Evolutionary conservation across 352 stramenopile species (phyloP).

Genomic region (Phytophthora uliginosa): DNA sequence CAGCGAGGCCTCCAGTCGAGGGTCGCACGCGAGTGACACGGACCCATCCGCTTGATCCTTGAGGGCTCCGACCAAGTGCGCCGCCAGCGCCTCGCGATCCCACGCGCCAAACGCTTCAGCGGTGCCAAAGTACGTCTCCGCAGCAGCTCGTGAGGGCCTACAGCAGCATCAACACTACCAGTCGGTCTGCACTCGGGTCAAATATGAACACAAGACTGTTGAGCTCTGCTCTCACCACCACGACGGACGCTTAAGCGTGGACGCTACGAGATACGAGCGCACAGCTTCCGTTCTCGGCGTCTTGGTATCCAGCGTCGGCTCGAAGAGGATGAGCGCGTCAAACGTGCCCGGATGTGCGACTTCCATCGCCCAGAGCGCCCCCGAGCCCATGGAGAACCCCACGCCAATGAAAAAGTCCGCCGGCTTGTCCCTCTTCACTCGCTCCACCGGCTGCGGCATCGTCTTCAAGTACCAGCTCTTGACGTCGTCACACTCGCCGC

Average conservation of each 20-base stretch:
- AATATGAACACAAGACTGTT: background rate
- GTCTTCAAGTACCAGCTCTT: conserved; percentile 24
- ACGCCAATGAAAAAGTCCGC: conserved; percentile 45
- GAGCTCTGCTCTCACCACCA: conserved; percentile 32
- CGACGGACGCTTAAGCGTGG: conserved; percentile 29
- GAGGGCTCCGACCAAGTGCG: conserved; percentile 32
- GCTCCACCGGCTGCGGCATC: conserved; percentile 14
- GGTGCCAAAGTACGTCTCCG: conserved; percentile 27
- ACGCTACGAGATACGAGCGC: conserved; percentile 37
- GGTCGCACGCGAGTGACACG: conserved; percentile 44
- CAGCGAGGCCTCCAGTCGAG: conserved; percentile 46
- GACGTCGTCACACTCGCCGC: conserved; percentile 18
- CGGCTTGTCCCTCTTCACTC: conserved; percentile 9
- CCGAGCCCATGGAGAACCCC: conserved; percentile 55
- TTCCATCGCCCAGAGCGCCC: conserved; percentile 43
- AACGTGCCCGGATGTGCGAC: conserved; percentile 45
- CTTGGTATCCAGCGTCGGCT: conserved; percentile 41
- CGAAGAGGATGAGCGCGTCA: conserved; percentile 52
- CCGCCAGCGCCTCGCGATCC: conserved; percentile 31
- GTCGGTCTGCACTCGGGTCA: too few relatives aligned
- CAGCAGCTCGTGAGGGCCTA: conserved; percentile 30
- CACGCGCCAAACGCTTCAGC: conserved; percentile 27
- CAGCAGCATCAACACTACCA: background rate
- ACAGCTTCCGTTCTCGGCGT: conserved; percentile 25
- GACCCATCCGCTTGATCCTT: conserved; percentile 23